These are phyloP conservation scores for Diaporthe australafricana DNA, from an alignment of 2,329 filamentous ascomycete genomes.

Conservation along the genomic window DNA sequence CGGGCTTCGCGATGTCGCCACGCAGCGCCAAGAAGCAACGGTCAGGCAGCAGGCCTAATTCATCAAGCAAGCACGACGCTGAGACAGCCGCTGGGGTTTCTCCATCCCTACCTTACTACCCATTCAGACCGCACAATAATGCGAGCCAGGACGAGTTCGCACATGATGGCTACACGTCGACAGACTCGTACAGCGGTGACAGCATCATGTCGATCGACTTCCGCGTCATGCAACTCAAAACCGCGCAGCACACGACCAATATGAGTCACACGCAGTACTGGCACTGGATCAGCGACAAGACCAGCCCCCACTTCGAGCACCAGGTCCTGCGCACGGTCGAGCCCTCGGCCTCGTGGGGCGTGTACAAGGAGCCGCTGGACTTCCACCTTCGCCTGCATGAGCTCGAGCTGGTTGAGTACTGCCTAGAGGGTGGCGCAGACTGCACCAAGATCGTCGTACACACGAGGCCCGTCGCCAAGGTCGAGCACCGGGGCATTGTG, in stretches of 20 bases:
- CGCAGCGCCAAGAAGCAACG: slow-evolving; percentile 29
- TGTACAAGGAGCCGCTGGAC: slow-evolving; percentile 62
- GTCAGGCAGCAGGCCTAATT: slow-evolving; percentile 6
- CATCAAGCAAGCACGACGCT: background rate
- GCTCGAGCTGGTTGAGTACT: slow-evolving; percentile 57
- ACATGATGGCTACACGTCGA: slow-evolving; percentile 61
- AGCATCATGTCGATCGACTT: slow-evolving; percentile 60
- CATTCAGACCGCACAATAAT: background rate
- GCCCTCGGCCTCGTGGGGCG: slow-evolving; percentile 57
- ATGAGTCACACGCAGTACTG: slow-evolving; percentile 65
- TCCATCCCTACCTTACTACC: background rate
- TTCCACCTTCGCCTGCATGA: slow-evolving; percentile 62
- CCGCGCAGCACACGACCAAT: slow-evolving; percentile 57
- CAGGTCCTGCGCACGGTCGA: slow-evolving; percentile 61
- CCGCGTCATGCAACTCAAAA: slow-evolving; percentile 65
- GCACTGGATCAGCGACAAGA: slow-evolving; percentile 58
- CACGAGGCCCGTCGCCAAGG: slow-evolving; percentile 47
- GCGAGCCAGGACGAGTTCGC: slow-evolving; percentile 51
- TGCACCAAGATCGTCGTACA: slow-evolving; percentile 56
- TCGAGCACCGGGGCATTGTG: slow-evolving; percentile 56
- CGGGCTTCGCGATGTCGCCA: background rate
- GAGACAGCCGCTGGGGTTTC: background rate
- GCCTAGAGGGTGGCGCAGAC: slow-evolving; percentile 46
- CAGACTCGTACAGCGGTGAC: slow-evolving; percentile 62
- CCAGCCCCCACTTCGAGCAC: slow-evolving; percentile 58